Evolutionary conservation across 2,329 filamentous ascomycete genomes (phyloP).

Genomic region (Lasiodiplodia citricola): DNA sequence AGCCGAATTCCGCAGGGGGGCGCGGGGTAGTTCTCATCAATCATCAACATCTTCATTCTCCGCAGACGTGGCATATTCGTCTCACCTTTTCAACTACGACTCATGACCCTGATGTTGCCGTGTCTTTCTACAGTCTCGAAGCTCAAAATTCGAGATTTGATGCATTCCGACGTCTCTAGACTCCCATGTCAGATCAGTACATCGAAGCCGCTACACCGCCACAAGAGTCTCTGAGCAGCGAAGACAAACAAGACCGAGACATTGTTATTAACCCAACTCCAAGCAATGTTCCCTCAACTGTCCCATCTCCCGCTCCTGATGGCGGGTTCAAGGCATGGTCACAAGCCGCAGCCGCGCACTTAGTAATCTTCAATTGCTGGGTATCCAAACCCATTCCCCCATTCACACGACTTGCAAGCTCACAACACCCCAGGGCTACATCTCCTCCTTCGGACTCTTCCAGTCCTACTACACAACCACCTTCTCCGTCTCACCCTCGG

Average conservation of each 20-base stretch:
- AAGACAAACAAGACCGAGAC: not conserved
- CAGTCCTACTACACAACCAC: conserved; percentile 57
- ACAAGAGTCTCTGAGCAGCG: not conserved
- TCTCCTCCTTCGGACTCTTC: conserved; percentile 62
- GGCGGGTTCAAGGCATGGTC: conserved; percentile 62
- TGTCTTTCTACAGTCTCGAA: no score
- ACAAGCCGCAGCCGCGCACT: conserved; percentile 25
- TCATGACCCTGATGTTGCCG: not conserved
- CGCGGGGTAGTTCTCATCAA: not conserved
- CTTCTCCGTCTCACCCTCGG: conserved; percentile 39
- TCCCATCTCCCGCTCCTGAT: conserved; percentile 41
- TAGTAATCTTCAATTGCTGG: conserved; percentile 39
- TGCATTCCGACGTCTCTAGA: not conserved
- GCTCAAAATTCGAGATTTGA: not conserved
- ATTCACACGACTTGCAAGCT: not conserved
- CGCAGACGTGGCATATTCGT: not conserved
- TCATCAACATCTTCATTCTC: not conserved
- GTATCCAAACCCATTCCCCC: not conserved
- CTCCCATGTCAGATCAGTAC: not conserved
- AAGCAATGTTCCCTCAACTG: not conserved
- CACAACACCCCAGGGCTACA: conserved; percentile 39
- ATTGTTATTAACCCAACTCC: not conserved
- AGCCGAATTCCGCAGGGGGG: not conserved
- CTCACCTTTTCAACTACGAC: not conserved
- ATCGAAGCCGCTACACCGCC: not conserved